phyloP scores from a whole-genome alignment of 2,329 filamentous ascomycete genomes.

The Pezicula rhizophila region DNA sequence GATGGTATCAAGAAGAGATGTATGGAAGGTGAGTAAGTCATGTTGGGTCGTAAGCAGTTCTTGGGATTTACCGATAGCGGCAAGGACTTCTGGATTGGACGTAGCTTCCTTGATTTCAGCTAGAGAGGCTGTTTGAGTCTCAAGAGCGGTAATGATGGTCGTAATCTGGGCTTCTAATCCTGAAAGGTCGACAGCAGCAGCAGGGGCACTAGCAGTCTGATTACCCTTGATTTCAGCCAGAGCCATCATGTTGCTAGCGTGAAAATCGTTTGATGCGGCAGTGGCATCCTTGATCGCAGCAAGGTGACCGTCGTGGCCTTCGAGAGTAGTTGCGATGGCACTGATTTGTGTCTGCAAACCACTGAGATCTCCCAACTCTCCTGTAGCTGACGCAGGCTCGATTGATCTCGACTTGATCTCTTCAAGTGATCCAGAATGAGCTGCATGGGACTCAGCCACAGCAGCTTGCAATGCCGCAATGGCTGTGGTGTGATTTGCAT shows the following conservation, averaged over 20 bases:
- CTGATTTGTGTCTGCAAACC: constrained; percentile 10
- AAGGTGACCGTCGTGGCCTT: constrained; percentile 13
- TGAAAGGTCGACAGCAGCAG: not conserved
- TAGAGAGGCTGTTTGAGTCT: constrained; percentile 7
- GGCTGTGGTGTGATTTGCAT: constrained; percentile 10
- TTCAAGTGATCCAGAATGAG: constrained; percentile 11
- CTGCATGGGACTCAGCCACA: constrained; percentile 13
- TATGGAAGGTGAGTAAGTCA: constrained; percentile 8
- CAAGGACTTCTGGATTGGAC: constrained; percentile 10
- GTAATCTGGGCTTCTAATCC: constrained; percentile 8
- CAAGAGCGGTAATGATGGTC: constrained; percentile 13
- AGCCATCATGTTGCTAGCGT: constrained; percentile 1
- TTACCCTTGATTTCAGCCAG: constrained; percentile 5
- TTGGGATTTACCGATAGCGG: constrained; percentile 11
- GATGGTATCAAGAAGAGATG: constrained; percentile 12
- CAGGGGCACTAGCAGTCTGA: not conserved
- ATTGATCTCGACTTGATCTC: constrained; percentile 14
- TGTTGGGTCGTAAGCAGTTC: constrained; percentile 6
- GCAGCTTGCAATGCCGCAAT: constrained; percentile 13
- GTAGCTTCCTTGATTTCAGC: constrained; percentile 4
- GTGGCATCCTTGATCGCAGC: constrained; percentile 9
- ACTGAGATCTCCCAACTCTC: constrained; percentile 1
- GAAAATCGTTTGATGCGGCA: constrained; percentile 1
- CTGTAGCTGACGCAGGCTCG: constrained; percentile 4
- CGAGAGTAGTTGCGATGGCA: constrained; percentile 10